Evolutionary conservation across 768 basidiomycete genomes (phyloP), one percentile per base, ranked within the genome.

Genomic region (Russula abietina): DNA sequence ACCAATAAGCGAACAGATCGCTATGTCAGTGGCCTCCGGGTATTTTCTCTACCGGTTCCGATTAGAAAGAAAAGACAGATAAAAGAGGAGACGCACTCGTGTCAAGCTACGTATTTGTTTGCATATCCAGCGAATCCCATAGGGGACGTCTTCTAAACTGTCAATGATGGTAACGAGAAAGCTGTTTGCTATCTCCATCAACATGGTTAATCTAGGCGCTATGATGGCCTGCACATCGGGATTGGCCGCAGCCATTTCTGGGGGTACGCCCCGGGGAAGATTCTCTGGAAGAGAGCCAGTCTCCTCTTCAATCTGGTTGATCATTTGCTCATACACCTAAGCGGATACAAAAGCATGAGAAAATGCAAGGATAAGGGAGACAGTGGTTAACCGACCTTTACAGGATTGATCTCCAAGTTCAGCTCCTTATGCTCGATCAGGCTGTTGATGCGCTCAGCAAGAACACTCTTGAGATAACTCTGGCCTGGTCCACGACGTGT

Each of bases 71-170:
- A 12, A 11, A 22, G 30, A 24, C 22, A 46, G 26, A 60, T 26
- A 60, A 53, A 48, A 2, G 10, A 26, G 17, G 8, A 11, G 51
- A 76, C 85, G 61, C 69, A 98, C 96, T 78, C 93, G 81, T 55
- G 96, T 98, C 72, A 99, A 75, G 78, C 93, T 96, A 65, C 94
- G 80, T 72, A 99, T 99, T 75, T 99, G 97, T 75, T 99, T 99
- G 78, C 97, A 99, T 72, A 99, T 99, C 97, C 97, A 99, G 67
- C 97, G 83, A 66, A 99, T 99, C 70, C 97, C 97, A 71, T 99
- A 99, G 30, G 97, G 97, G 16, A 98, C 97, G 69, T 89, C 94
- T 70, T 99, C 97, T 87, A 98, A 87, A 66, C 92, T 94, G 66
- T 98, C 96, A 70, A 99, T 98, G 71, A 99, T 99, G 10, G 97